Conservation (phyloP, 1,284 basidiomycete species). For the Prillingera fragicola region DNA sequence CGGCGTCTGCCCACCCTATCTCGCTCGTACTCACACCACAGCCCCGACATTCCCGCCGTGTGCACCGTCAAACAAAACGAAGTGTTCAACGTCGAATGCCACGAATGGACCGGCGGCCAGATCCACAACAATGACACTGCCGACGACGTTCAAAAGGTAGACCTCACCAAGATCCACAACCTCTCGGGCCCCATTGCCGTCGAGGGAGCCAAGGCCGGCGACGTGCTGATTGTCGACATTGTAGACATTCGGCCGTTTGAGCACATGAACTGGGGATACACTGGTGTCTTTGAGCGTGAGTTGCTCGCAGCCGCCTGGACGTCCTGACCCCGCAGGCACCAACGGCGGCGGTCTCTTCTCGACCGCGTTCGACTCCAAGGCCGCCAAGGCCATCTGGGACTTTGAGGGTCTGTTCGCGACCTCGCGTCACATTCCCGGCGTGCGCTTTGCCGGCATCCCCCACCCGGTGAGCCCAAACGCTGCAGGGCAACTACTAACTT, state of each 20-base stretch:
- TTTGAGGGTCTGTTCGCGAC: slow-evolving; percentile 63
- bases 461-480: slow-evolving; percentile 53
- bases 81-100: slow-evolving; percentile 68
- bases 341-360: slow-evolving; percentile 15
- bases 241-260: slow-evolving; percentile 61
- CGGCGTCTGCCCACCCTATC: too few species aligned
- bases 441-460: slow-evolving; percentile 68
- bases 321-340: background rate
- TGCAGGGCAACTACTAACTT: background rate
- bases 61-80: slow-evolving; percentile 37
- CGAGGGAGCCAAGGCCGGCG: slow-evolving; percentile 69
- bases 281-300: slow-evolving; percentile 49
- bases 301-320: background rate
- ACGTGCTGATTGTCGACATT: slow-evolving; percentile 54
- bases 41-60: slow-evolving; percentile 11
- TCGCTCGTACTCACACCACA: background rate
- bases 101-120: slow-evolving; percentile 67
- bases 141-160: slow-evolving; percentile 18
- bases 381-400: slow-evolving; percentile 75
- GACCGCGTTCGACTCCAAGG: slow-evolving; percentile 49
- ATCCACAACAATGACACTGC: slow-evolving; percentile 64
- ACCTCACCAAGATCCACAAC: slow-evolving; percentile 52
- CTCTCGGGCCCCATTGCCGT: slow-evolving; percentile 68
- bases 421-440: slow-evolving; percentile 69
- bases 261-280: slow-evolving; percentile 75